A percentile compares a stretch with the other conserved stretches of the same genome.
phyloP scores from a whole-genome alignment of 495 filamentous ascomycete species.

The Aspergillus cristatus region DNA sequence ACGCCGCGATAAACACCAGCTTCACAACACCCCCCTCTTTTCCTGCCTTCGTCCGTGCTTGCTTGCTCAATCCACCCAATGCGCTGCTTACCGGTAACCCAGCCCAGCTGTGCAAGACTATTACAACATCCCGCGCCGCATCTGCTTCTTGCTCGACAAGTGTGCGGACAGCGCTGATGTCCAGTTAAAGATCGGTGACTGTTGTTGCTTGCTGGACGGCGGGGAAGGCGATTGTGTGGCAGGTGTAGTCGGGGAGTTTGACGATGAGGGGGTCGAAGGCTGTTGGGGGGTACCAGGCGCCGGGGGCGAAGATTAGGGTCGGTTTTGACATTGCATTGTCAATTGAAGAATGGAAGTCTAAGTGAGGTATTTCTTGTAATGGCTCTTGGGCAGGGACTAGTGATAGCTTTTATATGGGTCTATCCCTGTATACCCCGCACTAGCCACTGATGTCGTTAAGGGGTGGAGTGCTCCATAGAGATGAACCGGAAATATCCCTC shows the following conservation, averaged over 20 bases:
- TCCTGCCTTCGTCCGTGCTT: slow-evolving; percentile 19
- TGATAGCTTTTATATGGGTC: too few species aligned
- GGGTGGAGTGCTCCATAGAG: too few species aligned
- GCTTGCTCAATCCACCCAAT: slow-evolving; percentile 35
- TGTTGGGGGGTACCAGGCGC: slow-evolving; percentile 28
- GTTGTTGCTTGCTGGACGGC: slow-evolving; percentile 20
- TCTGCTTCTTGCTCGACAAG: slow-evolving; percentile 17
- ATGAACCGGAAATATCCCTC: too few species aligned
- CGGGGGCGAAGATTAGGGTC: slow-evolving; percentile 25
- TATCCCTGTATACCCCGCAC: too few species aligned
- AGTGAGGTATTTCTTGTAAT: too few species aligned
- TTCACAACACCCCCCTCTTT: slow-evolving; percentile 35
- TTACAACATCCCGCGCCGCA: slow-evolving; percentile 24
- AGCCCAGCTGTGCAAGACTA: slow-evolving; percentile 39
- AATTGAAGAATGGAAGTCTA: too few species aligned
- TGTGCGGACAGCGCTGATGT: slow-evolving; percentile 20
- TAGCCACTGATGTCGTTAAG: too few species aligned
- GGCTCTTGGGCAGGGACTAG: too few species aligned
- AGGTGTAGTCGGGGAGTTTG: slow-evolving; percentile 15
- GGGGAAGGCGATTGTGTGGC: slow-evolving; percentile 22
- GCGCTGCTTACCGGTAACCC: slow-evolving; percentile 42
- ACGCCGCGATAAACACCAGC: slow-evolving; percentile 35
- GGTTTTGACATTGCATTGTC: slow-evolving; percentile 28
- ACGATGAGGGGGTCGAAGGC: slow-evolving; percentile 21
- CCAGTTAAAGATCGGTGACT: slow-evolving; percentile 18